Conservation (phyloP, 139 green algal genomes). For the Diplosphaera chodatii region DNA sequence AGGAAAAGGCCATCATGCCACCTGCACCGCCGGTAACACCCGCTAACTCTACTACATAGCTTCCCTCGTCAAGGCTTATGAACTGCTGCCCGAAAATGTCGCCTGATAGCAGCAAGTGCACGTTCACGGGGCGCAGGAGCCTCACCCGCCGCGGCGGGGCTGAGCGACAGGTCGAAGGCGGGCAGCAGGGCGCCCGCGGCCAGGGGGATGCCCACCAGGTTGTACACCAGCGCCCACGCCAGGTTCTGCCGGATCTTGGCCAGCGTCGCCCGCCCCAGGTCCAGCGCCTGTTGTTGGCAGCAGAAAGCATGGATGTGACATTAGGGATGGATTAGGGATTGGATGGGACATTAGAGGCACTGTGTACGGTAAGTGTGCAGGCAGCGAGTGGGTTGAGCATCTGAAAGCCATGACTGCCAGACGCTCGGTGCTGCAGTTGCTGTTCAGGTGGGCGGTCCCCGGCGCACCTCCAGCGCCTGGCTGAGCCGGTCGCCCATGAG, state of each 20-base stretch:
- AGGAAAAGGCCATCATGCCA: slow-evolving; percentile 87
- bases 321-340: too few species aligned
- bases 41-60: too few species aligned
- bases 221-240: slow-evolving; percentile 90
- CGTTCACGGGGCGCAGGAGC: too few species aligned
- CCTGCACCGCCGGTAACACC: too few species aligned
- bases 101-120: too few species aligned
- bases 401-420: too few species aligned
- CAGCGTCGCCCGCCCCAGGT: slow-evolving; percentile 68
- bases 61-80: too few species aligned
- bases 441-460: neutral
- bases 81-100: too few species aligned
- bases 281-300: slow-evolving; percentile 44
- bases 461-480: slow-evolving; percentile 23
- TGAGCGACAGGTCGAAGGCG: slow-evolving; percentile 65
- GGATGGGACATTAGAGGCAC: too few species aligned
- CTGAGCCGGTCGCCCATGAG: slow-evolving; percentile 84
- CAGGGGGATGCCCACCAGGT: slow-evolving; percentile 85
- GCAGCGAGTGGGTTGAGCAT: too few species aligned
- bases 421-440: neutral
- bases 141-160: slow-evolving; percentile 72
- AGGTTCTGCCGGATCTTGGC: slow-evolving; percentile 93
- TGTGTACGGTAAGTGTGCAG: too few species aligned
- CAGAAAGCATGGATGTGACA: too few species aligned
- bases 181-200: slow-evolving; percentile 85